Percentiles rank a stretch among this genome's conserved stretches.
These are phyloP conservation scores for Phytophthora kernoviae DNA, from an alignment of 352 stramenopile species.

Conservation along the genomic window DNA sequence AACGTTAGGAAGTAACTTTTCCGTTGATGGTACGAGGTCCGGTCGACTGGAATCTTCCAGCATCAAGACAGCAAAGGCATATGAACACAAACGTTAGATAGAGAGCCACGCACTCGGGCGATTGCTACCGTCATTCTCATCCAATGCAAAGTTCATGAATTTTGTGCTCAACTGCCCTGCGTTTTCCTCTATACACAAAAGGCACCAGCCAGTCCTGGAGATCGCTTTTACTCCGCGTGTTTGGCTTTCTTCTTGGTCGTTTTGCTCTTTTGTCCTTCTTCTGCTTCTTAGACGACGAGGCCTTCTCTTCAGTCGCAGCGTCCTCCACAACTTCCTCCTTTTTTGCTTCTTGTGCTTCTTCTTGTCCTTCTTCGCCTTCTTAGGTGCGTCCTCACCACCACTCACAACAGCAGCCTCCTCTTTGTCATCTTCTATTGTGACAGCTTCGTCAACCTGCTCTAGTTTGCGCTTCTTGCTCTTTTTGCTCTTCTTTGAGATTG, in stretches of 20 bases:
- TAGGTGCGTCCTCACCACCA: conserved; percentile 22
- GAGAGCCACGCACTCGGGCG: conserved; percentile 9
- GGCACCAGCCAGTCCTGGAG: not conserved
- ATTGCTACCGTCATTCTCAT: conserved; percentile 12
- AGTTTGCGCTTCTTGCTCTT: conserved; percentile 51
- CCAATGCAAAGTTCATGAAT: conserved; percentile 25
- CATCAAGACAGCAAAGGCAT: not conserved
- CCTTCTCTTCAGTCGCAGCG: conserved; percentile 15
- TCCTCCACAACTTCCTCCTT: conserved; percentile 8
- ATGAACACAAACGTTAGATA: conserved; percentile 15
- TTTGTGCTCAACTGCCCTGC: conserved; percentile 3
- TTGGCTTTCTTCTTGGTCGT: conserved; percentile 45
- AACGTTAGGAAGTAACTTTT: conserved; percentile 13
- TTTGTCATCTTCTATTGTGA: conserved; percentile 33
- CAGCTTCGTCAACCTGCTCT: conserved; percentile 34
- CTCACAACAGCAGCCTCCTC: conserved; percentile 25
- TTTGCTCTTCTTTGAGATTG: conserved; percentile 23
- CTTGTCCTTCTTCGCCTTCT: conserved; percentile 39
- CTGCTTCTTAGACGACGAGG: conserved; percentile 30
- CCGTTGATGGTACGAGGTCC: too few species aligned
- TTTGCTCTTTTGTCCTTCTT: conserved; percentile 57
- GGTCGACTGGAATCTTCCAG: not conserved
- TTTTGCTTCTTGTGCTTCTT: conserved; percentile 54
- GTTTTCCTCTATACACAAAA: conserved; percentile 15
- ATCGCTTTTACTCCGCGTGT: conserved; percentile 25